Percentiles rank a stretch among this genome's conserved stretches.
Conservation (phyloP, 148 eudicot genomes). For the Rhododendron ferrugineum region DNA sequence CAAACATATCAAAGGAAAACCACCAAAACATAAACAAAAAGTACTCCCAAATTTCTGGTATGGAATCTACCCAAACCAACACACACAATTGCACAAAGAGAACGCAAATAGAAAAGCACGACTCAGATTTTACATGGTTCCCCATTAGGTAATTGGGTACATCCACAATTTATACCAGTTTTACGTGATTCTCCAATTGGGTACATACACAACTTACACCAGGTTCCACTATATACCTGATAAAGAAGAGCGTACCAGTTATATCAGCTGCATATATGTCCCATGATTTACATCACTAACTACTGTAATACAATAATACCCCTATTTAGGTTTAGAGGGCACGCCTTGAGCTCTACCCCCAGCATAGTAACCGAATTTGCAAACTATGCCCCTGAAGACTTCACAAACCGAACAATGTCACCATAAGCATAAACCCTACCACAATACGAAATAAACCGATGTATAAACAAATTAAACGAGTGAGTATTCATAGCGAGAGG, state of each 20-base stretch:
- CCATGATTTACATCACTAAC: background rate
- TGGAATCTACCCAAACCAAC: background rate
- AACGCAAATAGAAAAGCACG: background rate
- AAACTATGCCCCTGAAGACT: background rate
- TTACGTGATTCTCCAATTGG: background rate
- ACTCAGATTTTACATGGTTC: background rate
- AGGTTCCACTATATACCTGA: background rate
- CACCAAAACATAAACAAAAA: background rate
- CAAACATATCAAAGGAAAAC: background rate
- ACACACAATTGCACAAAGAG: background rate
- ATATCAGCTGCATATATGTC: background rate
- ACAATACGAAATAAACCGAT: background rate
- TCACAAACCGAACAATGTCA: background rate
- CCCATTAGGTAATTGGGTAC: background rate
- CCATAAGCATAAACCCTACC: background rate
- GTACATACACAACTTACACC: background rate
- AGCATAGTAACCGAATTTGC: background rate
- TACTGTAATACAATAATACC: background rate
- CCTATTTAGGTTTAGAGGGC: background rate
- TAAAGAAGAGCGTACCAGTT: background rate
- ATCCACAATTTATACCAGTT: background rate
- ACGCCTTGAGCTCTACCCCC: background rate
- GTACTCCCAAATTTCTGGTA: background rate
- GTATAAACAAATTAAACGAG: background rate
- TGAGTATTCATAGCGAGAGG: background rate